These are phyloP conservation scores for Aquilaria yunnanensis DNA, from an alignment of 345 rosid genomes.

Conservation along the genomic window DNA sequence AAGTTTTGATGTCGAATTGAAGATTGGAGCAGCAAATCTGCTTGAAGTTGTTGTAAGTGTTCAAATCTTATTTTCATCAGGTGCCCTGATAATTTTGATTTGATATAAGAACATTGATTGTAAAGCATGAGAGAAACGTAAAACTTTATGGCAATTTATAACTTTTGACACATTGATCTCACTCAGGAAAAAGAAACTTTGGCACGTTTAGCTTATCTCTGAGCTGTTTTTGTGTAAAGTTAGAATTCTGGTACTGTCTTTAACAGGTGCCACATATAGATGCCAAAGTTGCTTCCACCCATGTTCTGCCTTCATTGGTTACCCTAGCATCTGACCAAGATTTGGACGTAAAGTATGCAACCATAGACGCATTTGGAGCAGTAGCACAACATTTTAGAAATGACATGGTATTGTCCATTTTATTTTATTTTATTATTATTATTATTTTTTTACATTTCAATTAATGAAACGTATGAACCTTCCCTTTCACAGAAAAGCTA, in stretches of 20 bases:
- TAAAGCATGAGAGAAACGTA: no score
- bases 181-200: no score
- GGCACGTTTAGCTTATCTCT: no score
- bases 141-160: no score
- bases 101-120: no score
- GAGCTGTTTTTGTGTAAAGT: no score
- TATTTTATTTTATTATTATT: background rate
- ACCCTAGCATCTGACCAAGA: conserved; percentile 92
- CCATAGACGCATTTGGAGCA: conserved; percentile 87
- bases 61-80: background rate
- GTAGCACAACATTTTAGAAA: conserved; percentile 85
- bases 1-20: conserved; percentile 60
- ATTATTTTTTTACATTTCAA: background rate
- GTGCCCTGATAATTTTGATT: no score
- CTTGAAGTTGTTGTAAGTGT: conserved; percentile 67
- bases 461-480: background rate
- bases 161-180: no score
- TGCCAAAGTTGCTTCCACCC: conserved; percentile 61
- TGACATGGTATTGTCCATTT: conserved; percentile 47
- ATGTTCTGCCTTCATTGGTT: conserved; percentile 75
- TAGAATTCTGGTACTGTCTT: background rate
- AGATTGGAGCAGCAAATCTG: conserved; percentile 65
- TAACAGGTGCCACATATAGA: conserved; percentile 66
- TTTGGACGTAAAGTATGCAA: conserved; percentile 73
- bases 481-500: background rate